Base-by-base conservation (phyloP, 768 basidiomycete species). In the Xerocomellus chrysenteron region DNA sequence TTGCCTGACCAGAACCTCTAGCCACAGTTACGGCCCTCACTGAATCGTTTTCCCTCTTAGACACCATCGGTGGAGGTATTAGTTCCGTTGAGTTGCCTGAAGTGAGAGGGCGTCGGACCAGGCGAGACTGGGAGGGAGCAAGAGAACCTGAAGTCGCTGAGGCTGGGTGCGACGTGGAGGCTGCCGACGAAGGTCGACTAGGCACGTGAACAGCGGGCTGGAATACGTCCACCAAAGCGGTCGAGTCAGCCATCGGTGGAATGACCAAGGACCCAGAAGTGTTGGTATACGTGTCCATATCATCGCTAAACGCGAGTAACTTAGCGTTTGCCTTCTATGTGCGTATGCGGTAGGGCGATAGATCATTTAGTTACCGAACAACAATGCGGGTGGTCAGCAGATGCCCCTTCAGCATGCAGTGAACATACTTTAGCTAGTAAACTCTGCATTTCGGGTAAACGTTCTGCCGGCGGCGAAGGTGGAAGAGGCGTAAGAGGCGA, bases 401-500 rank as follows among this genome's bases (percentile, higher is more conserved):
- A 51, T 45, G 30, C 26, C 32, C 19, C 37, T 35, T 42, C 13
- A 47, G 4, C n/a, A 44, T 33, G 32, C 12, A 40, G 21, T n/a
- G n/a, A 13, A 55, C 67, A 17, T 57, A 72, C 69, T 39, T 65
- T 57, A 9, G 53, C 26, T 13, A 64, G 28, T 36, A 70, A 43
- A 44, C 28, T 46, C 37, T 46, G 59, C 44, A 60, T 59, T 19
- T 33, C 47, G 21, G 59, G 61, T 8, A 52, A 44, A 37, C 21
- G 24, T 47, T 48, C 60, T 4, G 36, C 19, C 30, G 65, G 63
- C 6, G 82, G 82, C 2, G 83, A 81, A 56, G 78, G 74, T 7
- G 81, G 77, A 35, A 82, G 62, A 8, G 83, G 83, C 8, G 83
- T 83, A 36, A 85, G 70, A 17, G 78, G 78, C 1, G 78, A 80